Percentiles rank a stretch among this genome's conserved stretches.
Evolutionary conservation across 2,329 filamentous ascomycete species (phyloP).

Genomic region (Cryphonectria parasitica): DNA sequence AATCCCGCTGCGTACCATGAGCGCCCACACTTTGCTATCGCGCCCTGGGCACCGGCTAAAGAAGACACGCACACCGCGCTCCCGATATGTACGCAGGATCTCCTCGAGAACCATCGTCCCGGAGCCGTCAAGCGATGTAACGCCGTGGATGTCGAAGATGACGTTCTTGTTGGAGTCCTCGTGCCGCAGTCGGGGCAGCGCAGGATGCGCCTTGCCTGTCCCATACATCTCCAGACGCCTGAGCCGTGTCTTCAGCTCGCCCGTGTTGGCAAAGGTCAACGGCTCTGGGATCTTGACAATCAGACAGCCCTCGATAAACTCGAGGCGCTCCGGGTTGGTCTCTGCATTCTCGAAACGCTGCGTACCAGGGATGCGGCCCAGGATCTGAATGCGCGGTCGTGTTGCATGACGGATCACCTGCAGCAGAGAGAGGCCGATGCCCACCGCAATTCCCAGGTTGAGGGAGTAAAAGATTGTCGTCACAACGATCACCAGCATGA

Average conservation of each 20-base stretch:
- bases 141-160: slow-evolving; percentile 98
- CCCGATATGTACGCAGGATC: slow-evolving; percentile 81
- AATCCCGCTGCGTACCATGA: slow-evolving; percentile 82
- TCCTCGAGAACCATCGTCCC: slow-evolving; percentile 90
- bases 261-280: slow-evolving; percentile 95
- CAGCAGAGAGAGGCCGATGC: slow-evolving; percentile 87
- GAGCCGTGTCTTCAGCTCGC: slow-evolving; percentile 83
- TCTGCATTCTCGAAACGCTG: slow-evolving; percentile 86
- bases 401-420: slow-evolving; percentile 90
- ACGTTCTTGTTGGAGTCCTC: slow-evolving; percentile 87
- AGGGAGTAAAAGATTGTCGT: slow-evolving; percentile 95
- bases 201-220: slow-evolving; percentile 82
- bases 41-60: slow-evolving; percentile 63
- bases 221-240: slow-evolving; percentile 87
- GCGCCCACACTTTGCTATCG: slow-evolving; percentile 64
- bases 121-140: slow-evolving; percentile 90
- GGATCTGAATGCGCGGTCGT: slow-evolving; percentile 91
- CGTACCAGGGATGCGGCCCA: slow-evolving; percentile 85
- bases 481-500: slow-evolving; percentile 90
- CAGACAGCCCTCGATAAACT: slow-evolving; percentile 88
- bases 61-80: slow-evolving; percentile 75
- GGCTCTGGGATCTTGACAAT: slow-evolving; percentile 99
- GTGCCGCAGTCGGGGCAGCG: slow-evolving; percentile 75
- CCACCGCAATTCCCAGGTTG: slow-evolving; percentile 89
- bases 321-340: slow-evolving; percentile 71